Evolutionary conservation across 2,329 filamentous ascomycete species (phyloP), one percentile per base, ranked within the genome.

Genomic region (Waltergamsia citrina): DNA sequence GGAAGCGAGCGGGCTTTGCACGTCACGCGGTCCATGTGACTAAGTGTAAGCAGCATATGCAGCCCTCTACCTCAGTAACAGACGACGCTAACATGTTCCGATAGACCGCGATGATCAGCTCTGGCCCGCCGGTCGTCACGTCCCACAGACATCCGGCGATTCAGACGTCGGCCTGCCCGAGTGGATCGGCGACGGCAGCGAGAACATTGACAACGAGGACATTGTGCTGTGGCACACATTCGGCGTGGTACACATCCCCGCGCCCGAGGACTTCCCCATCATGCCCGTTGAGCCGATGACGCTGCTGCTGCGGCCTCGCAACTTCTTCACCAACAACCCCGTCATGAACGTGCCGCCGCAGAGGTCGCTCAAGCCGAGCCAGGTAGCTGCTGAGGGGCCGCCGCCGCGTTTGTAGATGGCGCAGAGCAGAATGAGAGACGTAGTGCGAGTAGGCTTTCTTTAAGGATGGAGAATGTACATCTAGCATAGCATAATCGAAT

Each of bases 211-310:
- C 36, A 82, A 94, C 63, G 84, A 78, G 1, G 85, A 95, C 52
- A 63, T 94, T 20, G 87, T 95, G 2, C 71, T 94, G 12, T 95
- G 87, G 87, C 87, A 94, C 60, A 94, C 86, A 0, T 95, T 94
- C n/a, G 88, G 88, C 23, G 68, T 94, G 23, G 90, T 82, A 1
- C 88, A 94, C 54, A 90, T 94, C 65, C 87, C 88, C 0, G 66
- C 83, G 0, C 86, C 87, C 0, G 88, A 95, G 53, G 88, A 94
- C 57, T 94, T 85, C 64, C 88, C 88, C 20, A 69, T 94, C 46
- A 94, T 94, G 87, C 86, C 86, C 0, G 82, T 75, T 1, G 83
- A 88, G 64, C 83, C 85, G 1, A 88, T 94, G 71, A 85, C 77
- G 2, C 63, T 94, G 45, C 67, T 93, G 23, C 65, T 93, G 26